Evolutionary conservation across 192 early-diverging fungal species (phyloP), one percentile per base, ranked within the genome.

Genomic region (Dimargaris cristalligena): DNA sequence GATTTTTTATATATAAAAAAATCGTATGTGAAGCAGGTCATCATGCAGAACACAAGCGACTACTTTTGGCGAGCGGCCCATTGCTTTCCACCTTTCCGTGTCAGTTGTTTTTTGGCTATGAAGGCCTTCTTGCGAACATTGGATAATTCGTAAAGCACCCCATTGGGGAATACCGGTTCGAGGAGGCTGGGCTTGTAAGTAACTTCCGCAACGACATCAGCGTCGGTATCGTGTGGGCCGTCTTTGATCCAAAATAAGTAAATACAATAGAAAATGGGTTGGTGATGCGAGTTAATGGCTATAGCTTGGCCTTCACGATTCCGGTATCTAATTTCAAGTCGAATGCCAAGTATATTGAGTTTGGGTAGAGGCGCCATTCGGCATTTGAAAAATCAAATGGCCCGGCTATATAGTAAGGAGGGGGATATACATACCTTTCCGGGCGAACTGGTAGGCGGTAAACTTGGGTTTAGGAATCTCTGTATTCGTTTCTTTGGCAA

Each of bases 171-270:
- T 13, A 56, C 54, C 16, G 54, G 54, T 14, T 56, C 54, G 4
- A 56, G 54, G 18, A 56, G 34, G 6, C 13, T n/a, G 16, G 54
- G 54, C 34, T 56, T 56, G 23, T 34, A 56, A 1, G 54, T 56
- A 2, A 56, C 54, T 16, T 29, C 54, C 1, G 2, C 23, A 23
- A 14, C 54, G 4, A 13, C 32, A 16, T 56, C 54, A 32, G 54
- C 31, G 4, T 13, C 14, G 30, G 54, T 56, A 23, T 56, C 54
- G 54, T n/a, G 34, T 11, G 20, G 20, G 29, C 54, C 54, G 6
- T 56, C 54, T 33, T 44, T 44, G 8, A 44, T 44, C 41, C 41
- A 18, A 13, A 44, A 44, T 13, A 9, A 44, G 41, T 44, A n/a
- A n/a, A n/a, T n/a, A n/a, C n/a, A n/a, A n/a, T n/a, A n/a, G n/a